Percentiles rank a stretch among this genome's conserved stretches.
These are phyloP conservation scores for Rhododendron kiyosumense DNA, from an alignment of 148 eudicot genomes.

Conservation along the genomic window DNA sequence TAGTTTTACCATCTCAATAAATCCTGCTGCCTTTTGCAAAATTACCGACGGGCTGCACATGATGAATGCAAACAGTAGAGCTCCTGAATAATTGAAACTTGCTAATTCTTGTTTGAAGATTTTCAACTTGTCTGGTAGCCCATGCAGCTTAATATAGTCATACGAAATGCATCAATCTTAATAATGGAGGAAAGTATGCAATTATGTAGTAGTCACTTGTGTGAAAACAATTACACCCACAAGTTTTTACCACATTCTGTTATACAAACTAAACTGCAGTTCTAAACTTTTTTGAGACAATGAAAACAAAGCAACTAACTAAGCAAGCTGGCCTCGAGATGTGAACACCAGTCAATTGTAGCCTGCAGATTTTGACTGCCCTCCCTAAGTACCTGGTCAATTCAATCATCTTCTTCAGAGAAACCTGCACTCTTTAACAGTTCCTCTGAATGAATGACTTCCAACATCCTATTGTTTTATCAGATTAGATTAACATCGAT, in stretches of 20 bases:
- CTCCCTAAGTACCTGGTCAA: not conserved
- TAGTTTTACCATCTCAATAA: not conserved
- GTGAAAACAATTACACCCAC: not conserved
- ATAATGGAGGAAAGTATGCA: not conserved
- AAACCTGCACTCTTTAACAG: not conserved
- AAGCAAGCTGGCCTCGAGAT: not conserved
- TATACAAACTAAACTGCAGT: not conserved
- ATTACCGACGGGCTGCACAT: not conserved
- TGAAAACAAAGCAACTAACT: not conserved
- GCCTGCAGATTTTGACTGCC: not conserved
- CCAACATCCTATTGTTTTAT: not conserved
- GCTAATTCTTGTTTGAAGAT: not conserved
- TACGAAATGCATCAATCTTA: not conserved
- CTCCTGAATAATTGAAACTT: not conserved
- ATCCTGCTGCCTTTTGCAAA: not conserved
- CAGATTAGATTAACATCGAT: not conserved
- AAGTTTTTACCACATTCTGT: not conserved
- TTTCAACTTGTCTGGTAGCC: not conserved
- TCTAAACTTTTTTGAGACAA: not conserved
- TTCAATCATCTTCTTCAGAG: not conserved
- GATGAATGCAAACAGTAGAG: not conserved
- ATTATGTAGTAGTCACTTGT: not conserved
- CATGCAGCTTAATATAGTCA: not conserved
- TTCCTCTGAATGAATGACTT: not conserved
- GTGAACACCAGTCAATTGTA: not conserved